Evolutionary conservation across 2,329 filamentous ascomycete species (phyloP), one percentile per base, ranked within the genome.

Genomic region (Aurifilum marmelostoma): DNA sequence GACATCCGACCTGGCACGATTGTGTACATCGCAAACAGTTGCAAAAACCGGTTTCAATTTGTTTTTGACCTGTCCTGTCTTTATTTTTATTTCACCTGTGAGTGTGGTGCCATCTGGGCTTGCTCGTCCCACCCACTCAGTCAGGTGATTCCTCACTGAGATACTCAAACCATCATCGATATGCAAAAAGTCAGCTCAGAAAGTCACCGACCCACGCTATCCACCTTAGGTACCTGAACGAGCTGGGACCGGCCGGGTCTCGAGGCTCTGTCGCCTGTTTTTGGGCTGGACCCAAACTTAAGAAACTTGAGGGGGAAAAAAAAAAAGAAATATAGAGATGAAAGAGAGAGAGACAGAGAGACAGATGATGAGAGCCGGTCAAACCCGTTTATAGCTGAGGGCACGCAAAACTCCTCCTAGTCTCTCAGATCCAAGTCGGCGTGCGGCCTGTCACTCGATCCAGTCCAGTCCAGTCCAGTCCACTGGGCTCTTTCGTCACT

Each of bases 401-500:
- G n/a, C n/a, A n/a, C 52, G 24, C 52, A 24, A 56, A 32, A 16
- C 52, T 29, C 27, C 8, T 18, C 27, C 52, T 56, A 34, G 4
- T 34, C 8, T 29, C 24, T 29, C 43, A 47, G 24, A 16, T 29
- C 16, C 27, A 29, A 18, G 50, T 54, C 50, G 6, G 52, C 52
- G n/a, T 11, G 52, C 27, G 12, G 52, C 52, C 14, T 29, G 50
- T 54, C 50, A 16, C 24, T 56, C 52, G 5, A 7, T 56, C 52
- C 43, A 47, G 43, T 43, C 39, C 39, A 18, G 39, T 43, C 39
- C 39, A 43, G 39, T 47, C 43, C 43, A 47, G 43, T 47, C 43
- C 43, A 8, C 18, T 47, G 43, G n/a, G 43, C 52, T 56, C 52
- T 56, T 56, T 56, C 52, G 52, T 56, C 52, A 56, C 52, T 29